Conservation (phyloP, 805 yeast species). For the Saccharomycopsis schoenii region DNA sequence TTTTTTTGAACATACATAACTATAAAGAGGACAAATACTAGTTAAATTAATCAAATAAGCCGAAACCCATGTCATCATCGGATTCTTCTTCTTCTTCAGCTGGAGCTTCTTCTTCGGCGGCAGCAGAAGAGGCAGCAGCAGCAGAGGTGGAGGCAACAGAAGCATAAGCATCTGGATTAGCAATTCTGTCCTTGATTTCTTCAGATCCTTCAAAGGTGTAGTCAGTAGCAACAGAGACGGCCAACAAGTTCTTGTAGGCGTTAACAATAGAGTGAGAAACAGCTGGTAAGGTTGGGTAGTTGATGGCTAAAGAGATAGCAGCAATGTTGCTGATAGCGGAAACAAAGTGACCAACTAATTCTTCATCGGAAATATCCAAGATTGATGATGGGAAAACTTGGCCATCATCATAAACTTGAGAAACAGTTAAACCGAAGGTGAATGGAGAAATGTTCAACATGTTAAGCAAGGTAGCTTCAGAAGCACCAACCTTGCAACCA, state of each 20-base stretch:
- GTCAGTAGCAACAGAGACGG: conserved; percentile 96
- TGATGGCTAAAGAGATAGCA: conserved; percentile 91
- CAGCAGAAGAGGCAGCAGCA: conserved; percentile 52
- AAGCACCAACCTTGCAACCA: conserved; percentile 90
- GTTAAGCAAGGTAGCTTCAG: conserved; percentile 97
- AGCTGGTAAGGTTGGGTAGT: conserved; percentile 99
- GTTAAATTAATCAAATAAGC: conserved; percentile 80
- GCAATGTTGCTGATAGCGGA: conserved; percentile 91
- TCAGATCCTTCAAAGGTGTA: conserved; percentile 99
- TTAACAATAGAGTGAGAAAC: conserved; percentile 98
- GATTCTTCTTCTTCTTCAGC: conserved; percentile 69
- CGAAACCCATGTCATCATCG: conserved; percentile 92
- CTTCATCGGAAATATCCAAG: conserved; percentile 97
- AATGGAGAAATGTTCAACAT: conserved; percentile 99
- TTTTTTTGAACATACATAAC: background rate
- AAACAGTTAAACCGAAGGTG: conserved; percentile 95
- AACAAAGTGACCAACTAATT: conserved; percentile 85
- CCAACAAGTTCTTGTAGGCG: conserved; percentile 98
- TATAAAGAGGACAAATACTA: conserved; percentile 1
- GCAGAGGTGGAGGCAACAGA: conserved; percentile 98
- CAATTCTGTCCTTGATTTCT: conserved; percentile 97
- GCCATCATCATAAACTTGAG: conserved; percentile 97
- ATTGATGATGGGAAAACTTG: conserved; percentile 94
- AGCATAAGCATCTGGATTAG: conserved; percentile 99
- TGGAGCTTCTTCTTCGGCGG: conserved; percentile 61